phyloP scores from a whole-genome alignment of 2,329 filamentous ascomycete species.

The Sclerotinia sclerotiorum region DNA sequence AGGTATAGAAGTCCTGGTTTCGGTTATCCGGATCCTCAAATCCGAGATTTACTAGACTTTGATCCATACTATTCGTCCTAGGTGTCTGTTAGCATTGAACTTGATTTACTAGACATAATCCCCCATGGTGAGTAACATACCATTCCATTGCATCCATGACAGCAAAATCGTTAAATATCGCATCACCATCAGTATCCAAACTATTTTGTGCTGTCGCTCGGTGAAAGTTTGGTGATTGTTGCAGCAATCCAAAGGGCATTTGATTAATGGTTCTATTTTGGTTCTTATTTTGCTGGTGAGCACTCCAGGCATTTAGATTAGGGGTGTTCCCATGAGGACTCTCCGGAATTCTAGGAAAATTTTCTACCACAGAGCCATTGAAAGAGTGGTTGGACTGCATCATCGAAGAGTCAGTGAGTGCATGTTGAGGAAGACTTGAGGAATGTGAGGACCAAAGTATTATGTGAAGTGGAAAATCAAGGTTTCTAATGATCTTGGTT shows the following conservation, averaged over 20 bases:
- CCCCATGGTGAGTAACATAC: constrained; percentile 34
- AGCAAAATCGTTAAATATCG: constrained; percentile 58
- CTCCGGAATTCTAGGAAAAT: constrained; percentile 11
- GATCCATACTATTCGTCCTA: constrained; percentile 40
- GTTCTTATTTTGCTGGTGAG: constrained; percentile 10
- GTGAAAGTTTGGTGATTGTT: constrained; percentile 28
- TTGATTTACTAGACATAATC: not conserved
- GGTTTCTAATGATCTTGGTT: not conserved
- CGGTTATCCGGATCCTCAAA: constrained; percentile 41
- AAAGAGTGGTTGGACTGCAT: constrained; percentile 16
- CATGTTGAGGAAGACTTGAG: not conserved
- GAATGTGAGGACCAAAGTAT: not conserved
- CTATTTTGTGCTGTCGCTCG: constrained; percentile 30
- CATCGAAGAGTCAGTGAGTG: not conserved
- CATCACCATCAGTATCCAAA: constrained; percentile 43
- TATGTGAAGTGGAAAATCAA: not conserved
- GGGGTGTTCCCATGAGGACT: constrained; percentile 3
- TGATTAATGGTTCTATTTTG: not conserved
- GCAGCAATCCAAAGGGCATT: constrained; percentile 20
- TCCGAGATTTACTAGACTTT: constrained; percentile 41
- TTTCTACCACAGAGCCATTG: constrained; percentile 10
- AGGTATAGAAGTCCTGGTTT: constrained; percentile 40
- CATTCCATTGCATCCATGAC: constrained; percentile 55
- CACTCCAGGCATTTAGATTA: constrained; percentile 8
- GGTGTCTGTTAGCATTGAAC: constrained; percentile 26